Evolutionary conservation across 164 flowering plant species (phyloP).

Genomic region (Vitis amurensis): DNA sequence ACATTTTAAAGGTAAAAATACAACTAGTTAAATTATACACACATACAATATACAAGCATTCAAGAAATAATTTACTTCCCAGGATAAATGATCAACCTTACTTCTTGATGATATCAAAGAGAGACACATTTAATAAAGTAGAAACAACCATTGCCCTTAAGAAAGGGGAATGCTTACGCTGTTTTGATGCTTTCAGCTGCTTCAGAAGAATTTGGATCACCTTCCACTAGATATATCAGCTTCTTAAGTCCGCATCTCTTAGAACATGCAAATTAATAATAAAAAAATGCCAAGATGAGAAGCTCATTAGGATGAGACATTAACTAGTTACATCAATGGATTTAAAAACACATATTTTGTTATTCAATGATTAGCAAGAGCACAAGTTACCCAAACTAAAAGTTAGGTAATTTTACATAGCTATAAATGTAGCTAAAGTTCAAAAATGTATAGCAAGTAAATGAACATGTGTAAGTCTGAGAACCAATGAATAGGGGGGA

Average conservation of each 20-base stretch:
- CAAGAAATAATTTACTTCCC: no score
- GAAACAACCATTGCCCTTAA: neutral
- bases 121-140: neutral
- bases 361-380: no score
- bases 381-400: no score
- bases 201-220: constrained; percentile 84
- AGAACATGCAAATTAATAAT: constrained; percentile 6
- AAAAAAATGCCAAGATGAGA: neutral
- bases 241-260: constrained; percentile 91
- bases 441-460: no score
- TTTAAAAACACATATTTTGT: no score
- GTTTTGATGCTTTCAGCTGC: constrained; percentile 97
- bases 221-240: constrained; percentile 92
- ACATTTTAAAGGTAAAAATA: neutral
- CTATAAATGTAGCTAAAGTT: no score
- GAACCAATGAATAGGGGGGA: no score
- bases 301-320: neutral
- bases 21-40: neutral
- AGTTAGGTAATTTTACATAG: no score
- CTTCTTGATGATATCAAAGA: constrained; percentile 1
- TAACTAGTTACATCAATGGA: neutral
- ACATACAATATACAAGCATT: no score
- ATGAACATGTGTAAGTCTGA: no score
- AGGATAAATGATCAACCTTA: no score
- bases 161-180: constrained; percentile 60